Base-by-base conservation (phyloP, 1,139 yeast species). In the Debaryomycetaceae sp. region DNA sequence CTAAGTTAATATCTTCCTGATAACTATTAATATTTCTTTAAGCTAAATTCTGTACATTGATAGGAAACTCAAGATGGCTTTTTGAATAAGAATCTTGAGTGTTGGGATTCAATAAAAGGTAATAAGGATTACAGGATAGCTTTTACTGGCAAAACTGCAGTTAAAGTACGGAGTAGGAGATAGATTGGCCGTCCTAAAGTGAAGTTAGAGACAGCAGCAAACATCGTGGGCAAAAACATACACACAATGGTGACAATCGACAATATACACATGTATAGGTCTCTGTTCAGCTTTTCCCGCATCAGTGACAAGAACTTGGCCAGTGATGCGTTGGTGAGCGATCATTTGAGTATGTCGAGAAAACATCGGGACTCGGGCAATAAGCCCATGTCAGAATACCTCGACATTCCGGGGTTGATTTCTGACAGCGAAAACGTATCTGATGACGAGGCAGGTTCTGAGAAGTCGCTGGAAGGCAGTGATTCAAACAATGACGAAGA, bases 401-500 rank as follows among this genome's bases (percentile, higher is more conserved):
- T 48, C 19, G 56, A 62, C 39, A 50, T 61, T 36, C 68, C 68
- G 7, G 50, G 55, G 29, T 51, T 63, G 24, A 52, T 63, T n/a
- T 58, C 67, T 16, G 68, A 63, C 41, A 48, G 55, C 44, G 67
- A 60, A 33, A 62, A 52, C 14, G 45, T 41, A n/a, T 57, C 64
- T 5, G 67, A 62, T 29, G 53, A 52, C 32, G 67, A 61, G 30
- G 52, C 52, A 13, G 37, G 44, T 26, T 48, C 47, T 39, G 38
- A 40, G 18, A 44, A 38, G 36, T 38, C 43, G 19, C 32, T 31
- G n/a, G 24, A 26, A 2, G 24, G 22, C 24, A 18, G n/a, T 9
- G 36, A 13, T 15, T 6, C 31, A 6, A 34, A 16, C 9, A 34
- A 24, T 4, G 32, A 19, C 15, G 39, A 32, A 17, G 41, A 33